Base-by-base conservation (phyloP, 164 flowering plant genomes). In the Brasenia schreberi region DNA sequence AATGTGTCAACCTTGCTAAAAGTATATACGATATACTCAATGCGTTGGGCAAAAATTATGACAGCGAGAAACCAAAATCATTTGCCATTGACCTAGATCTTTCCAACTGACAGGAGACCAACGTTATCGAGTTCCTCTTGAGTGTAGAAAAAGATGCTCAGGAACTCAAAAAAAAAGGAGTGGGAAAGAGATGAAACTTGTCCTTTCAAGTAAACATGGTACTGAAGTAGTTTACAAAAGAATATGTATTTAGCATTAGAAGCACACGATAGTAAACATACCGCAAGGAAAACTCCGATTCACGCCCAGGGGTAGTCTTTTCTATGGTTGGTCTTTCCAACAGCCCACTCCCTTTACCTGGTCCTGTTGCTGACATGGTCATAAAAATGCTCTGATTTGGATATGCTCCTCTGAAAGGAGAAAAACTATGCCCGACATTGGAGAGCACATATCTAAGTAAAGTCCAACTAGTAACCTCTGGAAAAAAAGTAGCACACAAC, bases 201-300 rank as follows among this genome's bases (percentile, higher is more conserved):
- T 23, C 27, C 27, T 23, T 23, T 23, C 27, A 23, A 23, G 27
- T 23, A 23, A 23, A 23, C 27, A 23, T 23, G 27, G 27, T 23
- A 23, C 27, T 23, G 2, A 23, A 23, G 27, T 23, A 23, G 27
- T 23, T 23, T 2, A 23, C 27, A 23, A 23, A 23, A 23, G 27
- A 23, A 23, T 23, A 23, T 23, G 27, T 23, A 23, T 23, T 23
- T 23, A 23, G 27, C 27, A 23, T 23, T 23, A 23, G 27, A 23
- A 23, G 14, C 53, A 45, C 53, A 5, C 11, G 53, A 45, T 60
- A 60, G 27, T 7, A 33, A 61, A 16, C 39, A 66, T 78, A 84
- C 92, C 87, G 84, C 74, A 87, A 42, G 68, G 83, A 85, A 71
- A 83, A 84, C 71, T 83, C 89, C 44, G 89, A 84, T 62, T 84